Conservation (phyloP, 192 early-diverging fungal genomes). For the Umbelopsis sp. region DNA sequence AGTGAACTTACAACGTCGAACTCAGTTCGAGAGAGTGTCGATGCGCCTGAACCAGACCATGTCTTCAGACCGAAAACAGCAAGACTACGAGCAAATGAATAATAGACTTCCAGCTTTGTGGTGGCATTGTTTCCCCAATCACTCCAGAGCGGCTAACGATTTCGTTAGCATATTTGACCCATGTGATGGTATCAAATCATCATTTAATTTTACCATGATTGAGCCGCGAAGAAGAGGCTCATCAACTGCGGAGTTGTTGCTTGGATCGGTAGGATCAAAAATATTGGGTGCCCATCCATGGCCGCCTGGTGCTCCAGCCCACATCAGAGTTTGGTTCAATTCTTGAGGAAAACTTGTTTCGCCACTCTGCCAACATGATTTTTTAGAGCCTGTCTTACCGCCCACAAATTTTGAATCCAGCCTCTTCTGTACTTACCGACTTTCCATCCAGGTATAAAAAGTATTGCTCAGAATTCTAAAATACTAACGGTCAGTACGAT, state of each 20-base stretch:
- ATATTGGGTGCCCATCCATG: constrained; percentile 17
- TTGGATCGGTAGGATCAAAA: constrained; percentile 3
- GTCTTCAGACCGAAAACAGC: constrained; percentile 8
- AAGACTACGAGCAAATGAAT: constrained; percentile 20
- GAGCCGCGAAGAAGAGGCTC: constrained; percentile 12
- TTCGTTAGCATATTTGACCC: no score
- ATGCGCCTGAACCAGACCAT: constrained; percentile 17
- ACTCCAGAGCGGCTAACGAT: constrained; percentile 1
- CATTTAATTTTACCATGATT: constrained; percentile 3
- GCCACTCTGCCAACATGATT: neutral
- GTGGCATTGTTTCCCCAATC: constrained; percentile 25
- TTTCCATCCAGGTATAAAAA: constrained; percentile 21
- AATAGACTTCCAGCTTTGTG: constrained; percentile 19
- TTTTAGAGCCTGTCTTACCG: no score
- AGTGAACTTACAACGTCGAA: neutral
- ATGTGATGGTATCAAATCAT: neutral
- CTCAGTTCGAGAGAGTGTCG: neutral
- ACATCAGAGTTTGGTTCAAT: constrained; percentile 18
- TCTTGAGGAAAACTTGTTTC: constrained; percentile 17
- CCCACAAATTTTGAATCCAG: neutral
- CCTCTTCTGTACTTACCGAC: neutral
- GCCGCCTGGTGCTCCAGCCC: constrained; percentile 20
- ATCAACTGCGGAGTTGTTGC: constrained; percentile 16
- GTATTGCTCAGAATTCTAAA: constrained; percentile 18
- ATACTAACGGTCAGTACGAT: no score